Percentiles rank a stretch among this genome's conserved stretches.
phyloP scores from a whole-genome alignment of 2,329 filamentous ascomycete genomes.

The Rhinocladiella mackenziei region DNA sequence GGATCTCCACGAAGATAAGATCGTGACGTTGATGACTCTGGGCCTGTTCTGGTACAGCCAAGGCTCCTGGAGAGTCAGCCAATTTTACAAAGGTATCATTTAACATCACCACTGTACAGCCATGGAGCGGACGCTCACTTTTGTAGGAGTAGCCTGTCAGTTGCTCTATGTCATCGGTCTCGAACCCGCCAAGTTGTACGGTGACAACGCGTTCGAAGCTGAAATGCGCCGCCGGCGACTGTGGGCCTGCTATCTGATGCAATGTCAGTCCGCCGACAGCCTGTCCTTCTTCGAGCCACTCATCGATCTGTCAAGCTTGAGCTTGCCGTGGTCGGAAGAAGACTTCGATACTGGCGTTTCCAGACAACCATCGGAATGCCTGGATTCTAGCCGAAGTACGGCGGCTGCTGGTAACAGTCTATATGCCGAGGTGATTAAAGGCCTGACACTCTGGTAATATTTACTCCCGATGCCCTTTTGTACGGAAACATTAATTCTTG shows the following conservation, averaged over 20 bases:
- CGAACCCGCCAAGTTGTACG: neutral
- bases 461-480: no score
- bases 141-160: constrained; percentile 5
- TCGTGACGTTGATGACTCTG: constrained; percentile 14
- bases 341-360: constrained; percentile 9
- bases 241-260: constrained; percentile 17
- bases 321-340: constrained; percentile 8
- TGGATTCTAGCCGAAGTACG: neutral
- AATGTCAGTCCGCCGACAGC: constrained; percentile 4
- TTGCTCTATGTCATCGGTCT: constrained; percentile 8
- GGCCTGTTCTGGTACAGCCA: constrained; percentile 16
- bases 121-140: no score
- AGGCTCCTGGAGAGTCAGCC: no score
- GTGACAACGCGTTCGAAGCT: neutral
- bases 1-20: constrained; percentile 10
- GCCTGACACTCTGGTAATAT: constrained; percentile 12
- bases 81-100: no score
- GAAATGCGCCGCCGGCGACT: constrained; percentile 13
- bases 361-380: neutral
- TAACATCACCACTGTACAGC: no score
- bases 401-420: neutral
- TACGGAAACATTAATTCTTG: no score
- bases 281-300: constrained; percentile 9
- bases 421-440: constrained; percentile 10
- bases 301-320: constrained; percentile 1